Base-by-base conservation (phyloP, 1,284 basidiomycete species). In the Puccinia hordei region DNA sequence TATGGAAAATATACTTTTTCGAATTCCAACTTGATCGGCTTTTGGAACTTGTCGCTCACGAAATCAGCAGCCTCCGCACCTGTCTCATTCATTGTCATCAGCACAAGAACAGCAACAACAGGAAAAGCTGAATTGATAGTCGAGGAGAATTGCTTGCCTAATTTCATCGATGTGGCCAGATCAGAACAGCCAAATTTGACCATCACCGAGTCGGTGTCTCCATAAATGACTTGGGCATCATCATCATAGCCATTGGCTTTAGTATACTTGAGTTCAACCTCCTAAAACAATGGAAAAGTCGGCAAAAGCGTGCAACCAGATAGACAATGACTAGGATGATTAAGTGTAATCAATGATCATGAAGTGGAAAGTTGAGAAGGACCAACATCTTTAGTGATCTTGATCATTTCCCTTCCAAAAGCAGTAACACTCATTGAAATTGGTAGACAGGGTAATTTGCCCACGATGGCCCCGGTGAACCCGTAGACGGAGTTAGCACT, bases 1-100 rank as follows among this genome's bases (percentile, higher is more conserved):
- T 98, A 98, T 2, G 95, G 95, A 85, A 92, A 98, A 86, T 98
- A 98, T 0, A 98, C 94, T 85, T 98, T 98, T 85, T 98, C 95
- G 87, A 98, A 98, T 86, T 98, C 95, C 24, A 98, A 90, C 85
- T 97, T 98, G 88, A 98, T 98, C 0, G 95, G 95, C 84, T 92
- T 92, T 84, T 94, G 87, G 86, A 98, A 98, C 85, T 94, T 94
- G 53, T 88, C 86, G 0, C 95, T 95, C 8, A 99, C 96, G n/a
- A 93, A 89, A 41, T 93, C 91, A 0, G 97, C 97, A 0, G 97
- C 97, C 87, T 98, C 93, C 38, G 91, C 91, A 51, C 96, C 95
- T 94, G 83, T 46, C 65, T 44, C 75, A 33, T n/a, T 5, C n/a
- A 15, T 17, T 41, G 0, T 2, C 22, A 17, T 38, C 72, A 53